Percentiles rank a stretch among this genome's conserved stretches.
These are phyloP conservation scores for Populus pruinosa DNA, from an alignment of 345 rosid species.

Conservation along the genomic window DNA sequence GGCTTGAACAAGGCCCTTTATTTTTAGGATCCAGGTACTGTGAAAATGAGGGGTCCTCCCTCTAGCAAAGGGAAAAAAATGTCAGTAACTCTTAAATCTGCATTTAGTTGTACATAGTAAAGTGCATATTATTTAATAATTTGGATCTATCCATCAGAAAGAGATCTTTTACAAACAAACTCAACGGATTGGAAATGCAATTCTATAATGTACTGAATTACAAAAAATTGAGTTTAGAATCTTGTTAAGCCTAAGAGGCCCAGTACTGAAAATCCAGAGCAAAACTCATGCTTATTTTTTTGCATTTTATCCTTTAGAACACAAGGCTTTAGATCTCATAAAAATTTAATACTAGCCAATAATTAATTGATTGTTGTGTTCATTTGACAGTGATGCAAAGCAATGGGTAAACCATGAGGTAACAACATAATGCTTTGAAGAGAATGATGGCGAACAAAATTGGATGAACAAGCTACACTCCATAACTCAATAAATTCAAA, in stretches of 20 bases:
- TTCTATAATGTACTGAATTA: not conserved
- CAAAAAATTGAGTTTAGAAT: not conserved
- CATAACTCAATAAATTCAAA: too few relatives aligned
- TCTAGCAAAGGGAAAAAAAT: slow-evolving; percentile 37
- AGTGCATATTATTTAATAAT: too few relatives aligned
- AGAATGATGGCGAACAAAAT: not conserved
- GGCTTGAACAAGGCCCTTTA: slow-evolving; percentile 27
- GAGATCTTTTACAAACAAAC: not conserved
- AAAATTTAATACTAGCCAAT: too few relatives aligned
- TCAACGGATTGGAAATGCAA: not conserved
- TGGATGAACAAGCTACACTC: not conserved
- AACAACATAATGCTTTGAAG: not conserved
- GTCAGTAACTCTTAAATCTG: not conserved
- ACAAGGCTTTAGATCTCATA: too few relatives aligned
- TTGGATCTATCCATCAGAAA: not conserved
- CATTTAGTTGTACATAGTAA: slow-evolving; percentile 2
- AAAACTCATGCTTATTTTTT: too few relatives aligned
- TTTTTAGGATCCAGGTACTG: slow-evolving; percentile 25
- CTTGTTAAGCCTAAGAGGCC: too few relatives aligned
- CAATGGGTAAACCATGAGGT: not conserved
- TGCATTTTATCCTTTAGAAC: too few relatives aligned
- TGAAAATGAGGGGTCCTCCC: slow-evolving; percentile 48
- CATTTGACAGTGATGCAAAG: not conserved
- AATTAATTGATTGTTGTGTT: too few relatives aligned
- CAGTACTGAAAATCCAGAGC: too few relatives aligned